A percentile compares a stretch with the other conserved stretches of the same genome.
phyloP scores from a whole-genome alignment of 805 yeast species.

The Isabelozyma heimii region DNA sequence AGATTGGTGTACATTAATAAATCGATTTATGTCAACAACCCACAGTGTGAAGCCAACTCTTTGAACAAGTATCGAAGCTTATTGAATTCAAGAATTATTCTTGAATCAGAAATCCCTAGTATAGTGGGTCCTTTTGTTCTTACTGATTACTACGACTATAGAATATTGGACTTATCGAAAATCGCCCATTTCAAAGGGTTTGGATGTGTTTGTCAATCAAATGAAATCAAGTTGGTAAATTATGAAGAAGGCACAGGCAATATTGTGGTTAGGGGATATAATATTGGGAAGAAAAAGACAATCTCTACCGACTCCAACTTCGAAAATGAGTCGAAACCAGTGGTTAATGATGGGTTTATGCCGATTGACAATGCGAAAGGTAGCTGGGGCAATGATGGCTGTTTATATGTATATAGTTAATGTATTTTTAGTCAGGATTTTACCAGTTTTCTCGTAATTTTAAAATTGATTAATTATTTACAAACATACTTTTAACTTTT shows the following conservation, averaged over 20 bases:
- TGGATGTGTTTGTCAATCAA: constrained; percentile 59
- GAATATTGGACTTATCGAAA: constrained; percentile 38
- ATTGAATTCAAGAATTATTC: constrained; percentile 49
- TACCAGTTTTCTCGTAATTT: neutral
- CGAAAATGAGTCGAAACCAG: constrained; percentile 2
- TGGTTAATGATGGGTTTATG: constrained; percentile 37
- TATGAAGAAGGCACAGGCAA: constrained; percentile 41
- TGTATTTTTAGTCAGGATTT: too few relatives aligned
- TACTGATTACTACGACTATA: constrained; percentile 61
- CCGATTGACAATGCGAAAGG: constrained; percentile 48
- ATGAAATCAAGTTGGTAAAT: constrained; percentile 56
- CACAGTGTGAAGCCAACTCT: constrained; percentile 14
- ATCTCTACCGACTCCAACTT: constrained; percentile 3
- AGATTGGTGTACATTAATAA: constrained; percentile 44
- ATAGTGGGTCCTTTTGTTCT: constrained; percentile 57
- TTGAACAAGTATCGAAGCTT: constrained; percentile 44
- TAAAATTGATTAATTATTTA: constrained; percentile 2
- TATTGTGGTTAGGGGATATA: constrained; percentile 61
- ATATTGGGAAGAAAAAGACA: constrained; percentile 47
- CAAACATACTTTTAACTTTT: neutral
- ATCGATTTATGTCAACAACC: constrained; percentile 8
- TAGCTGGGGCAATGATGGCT: constrained; percentile 69
- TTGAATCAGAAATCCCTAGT: constrained; percentile 45
- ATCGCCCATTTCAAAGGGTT: constrained; percentile 27
- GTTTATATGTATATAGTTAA: constrained; percentile 47